Base-by-base conservation (phyloP, 345 rosid species). In the Geranium brycei region DNA sequence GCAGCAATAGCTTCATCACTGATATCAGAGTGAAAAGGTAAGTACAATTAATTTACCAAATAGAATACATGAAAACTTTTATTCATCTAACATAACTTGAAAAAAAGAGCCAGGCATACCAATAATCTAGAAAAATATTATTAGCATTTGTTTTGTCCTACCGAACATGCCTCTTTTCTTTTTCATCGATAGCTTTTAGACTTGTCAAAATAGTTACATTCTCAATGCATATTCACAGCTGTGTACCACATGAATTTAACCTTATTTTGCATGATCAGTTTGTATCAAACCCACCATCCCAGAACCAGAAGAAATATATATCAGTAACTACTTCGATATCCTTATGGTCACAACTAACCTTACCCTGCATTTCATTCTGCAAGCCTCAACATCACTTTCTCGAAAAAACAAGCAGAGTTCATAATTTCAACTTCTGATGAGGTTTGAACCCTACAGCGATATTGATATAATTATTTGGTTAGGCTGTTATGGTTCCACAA, bases 1-100 rank as follows among this genome's bases (percentile, higher is more conserved):
- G 99, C 96, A 77, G 96, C 97, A 58, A 88, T 70, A 66, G 87
- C 97, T 78, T 93, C 97, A 76, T 93, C 97, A 71, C 97, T 90
- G 76, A 32, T 63, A 63, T 60, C 30, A 62, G 60, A 35, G 58
- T 47, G 32, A 23, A 1, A n/a, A 72, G 28, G 3, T 63, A 60
- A 51, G 10, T 14, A 47, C 14, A 17, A 10, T 2, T 10, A 61
- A 0, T 47, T 47, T 47, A 13, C 53, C 53, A 8, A 6, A 13
- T 47, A 47, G 53, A 47, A 47, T 2, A 7, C 11, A 15, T 13
- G 13, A 47, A 35, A 1, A 35, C 41, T 35, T 4, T 4, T 35
- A 35, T 35, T 35, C 10, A 35, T 35, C 41, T 35, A 35, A 35
- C 41, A 35, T 7, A 35, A 35, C 41, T 35, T 35, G 41, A 35